Evolutionary conservation across 169 alveolate genomes (phyloP).

Genomic region (Cyclospora cayetanensis): DNA sequence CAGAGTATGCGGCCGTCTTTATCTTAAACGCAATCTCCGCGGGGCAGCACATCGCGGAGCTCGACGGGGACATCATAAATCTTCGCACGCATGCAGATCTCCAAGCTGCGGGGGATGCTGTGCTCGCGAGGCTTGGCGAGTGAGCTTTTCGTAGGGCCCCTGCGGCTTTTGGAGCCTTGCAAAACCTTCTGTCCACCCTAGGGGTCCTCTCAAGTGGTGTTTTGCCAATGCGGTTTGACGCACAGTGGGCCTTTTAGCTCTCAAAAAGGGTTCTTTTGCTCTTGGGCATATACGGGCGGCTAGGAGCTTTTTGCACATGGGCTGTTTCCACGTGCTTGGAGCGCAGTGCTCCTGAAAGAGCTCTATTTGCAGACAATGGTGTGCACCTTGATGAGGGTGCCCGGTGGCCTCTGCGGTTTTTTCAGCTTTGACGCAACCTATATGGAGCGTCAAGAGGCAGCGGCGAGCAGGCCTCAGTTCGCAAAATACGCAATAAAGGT

Average conservation of each 20-base stretch:
- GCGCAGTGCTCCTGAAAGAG: too few species aligned
- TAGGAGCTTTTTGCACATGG: background rate
- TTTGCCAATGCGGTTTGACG: too few species aligned
- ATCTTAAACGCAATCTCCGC: background rate
- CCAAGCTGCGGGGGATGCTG: too few species aligned
- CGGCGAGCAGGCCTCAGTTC: slow-evolving; percentile 13
- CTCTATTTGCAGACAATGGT: too few species aligned
- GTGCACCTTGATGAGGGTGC: too few species aligned
- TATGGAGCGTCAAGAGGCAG: slow-evolving; percentile 62
- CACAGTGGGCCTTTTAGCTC: too few species aligned
- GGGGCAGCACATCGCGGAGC: slow-evolving; percentile 25
- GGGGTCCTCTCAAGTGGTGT: too few species aligned
- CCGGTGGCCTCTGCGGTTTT: background rate
- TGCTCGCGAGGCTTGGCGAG: too few species aligned
- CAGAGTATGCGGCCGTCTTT: slow-evolving; percentile 55
- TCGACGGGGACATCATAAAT: slow-evolving; percentile 37
- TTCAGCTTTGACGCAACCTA: slow-evolving; percentile 9
- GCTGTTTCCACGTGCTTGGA: too few species aligned
- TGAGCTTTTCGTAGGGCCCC: too few species aligned
- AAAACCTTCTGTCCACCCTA: too few species aligned
- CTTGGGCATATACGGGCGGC: background rate
- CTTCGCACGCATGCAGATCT: background rate
- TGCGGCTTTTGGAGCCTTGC: too few species aligned
- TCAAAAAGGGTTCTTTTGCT: background rate
- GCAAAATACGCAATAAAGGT: slow-evolving; percentile 55